Evolutionary conservation across 768 basidiomycete genomes (phyloP).

Genomic region (Hemileccinum impolitum): DNA sequence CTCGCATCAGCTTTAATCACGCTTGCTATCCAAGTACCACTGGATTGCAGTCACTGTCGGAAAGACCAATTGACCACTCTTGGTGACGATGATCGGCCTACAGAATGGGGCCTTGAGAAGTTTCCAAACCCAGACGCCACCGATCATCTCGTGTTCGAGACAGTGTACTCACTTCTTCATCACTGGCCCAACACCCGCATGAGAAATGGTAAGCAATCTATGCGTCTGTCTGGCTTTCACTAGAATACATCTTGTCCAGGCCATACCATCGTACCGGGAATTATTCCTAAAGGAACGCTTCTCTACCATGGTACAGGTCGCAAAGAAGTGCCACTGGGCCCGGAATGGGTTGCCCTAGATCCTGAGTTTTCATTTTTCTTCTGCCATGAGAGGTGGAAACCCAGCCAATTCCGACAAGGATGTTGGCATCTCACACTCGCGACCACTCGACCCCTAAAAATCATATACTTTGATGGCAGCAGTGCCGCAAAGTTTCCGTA

Average conservation of each 20-base stretch:
- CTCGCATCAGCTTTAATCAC: neutral
- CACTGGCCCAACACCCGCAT: constrained; percentile 38
- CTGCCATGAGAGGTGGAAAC: neutral
- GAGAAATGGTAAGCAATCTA: constrained; percentile 26
- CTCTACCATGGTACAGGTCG: constrained; percentile 4
- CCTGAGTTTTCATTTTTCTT: constrained; percentile 36
- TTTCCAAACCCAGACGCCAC: constrained; percentile 24
- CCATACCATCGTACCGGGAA: constrained; percentile 4
- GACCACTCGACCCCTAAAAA: constrained; percentile 6
- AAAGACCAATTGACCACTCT: neutral
- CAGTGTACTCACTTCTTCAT: constrained; percentile 34
- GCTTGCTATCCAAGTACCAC: neutral
- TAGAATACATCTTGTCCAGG: neutral
- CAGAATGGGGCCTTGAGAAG: constrained; percentile 21
- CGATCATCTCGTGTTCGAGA: constrained; percentile 35
- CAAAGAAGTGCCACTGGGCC: constrained; percentile 16
- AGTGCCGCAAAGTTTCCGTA: constrained; percentile 12
- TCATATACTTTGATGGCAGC: constrained; percentile 12
- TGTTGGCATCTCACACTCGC: constrained; percentile 8
- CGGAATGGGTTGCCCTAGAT: constrained; percentile 31
- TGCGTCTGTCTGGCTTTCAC: neutral
- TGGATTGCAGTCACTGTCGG: neutral
- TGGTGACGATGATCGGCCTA: neutral
- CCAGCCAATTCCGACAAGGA: constrained; percentile 12
- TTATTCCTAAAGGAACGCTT: constrained; percentile 4